Base-by-base conservation (phyloP, 257 asterid species). In the Solanum pimpinellifolium region DNA sequence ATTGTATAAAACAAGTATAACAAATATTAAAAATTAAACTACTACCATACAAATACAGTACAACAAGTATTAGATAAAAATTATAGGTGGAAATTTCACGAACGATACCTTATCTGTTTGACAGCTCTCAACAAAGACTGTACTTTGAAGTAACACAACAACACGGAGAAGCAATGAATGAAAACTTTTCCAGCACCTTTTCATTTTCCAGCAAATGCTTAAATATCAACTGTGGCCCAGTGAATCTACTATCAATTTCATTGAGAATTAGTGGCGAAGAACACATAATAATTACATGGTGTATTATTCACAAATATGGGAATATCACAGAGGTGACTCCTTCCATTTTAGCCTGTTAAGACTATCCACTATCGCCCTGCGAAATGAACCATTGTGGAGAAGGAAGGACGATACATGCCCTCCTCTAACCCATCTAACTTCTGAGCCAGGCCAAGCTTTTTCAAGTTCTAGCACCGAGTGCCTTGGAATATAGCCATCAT, bases 391-490 rank as follows among this genome's bases (percentile, higher is more conserved):
- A 7, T 90, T 93, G 87, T 97, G 99, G 85, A 97, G 94, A 84
- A 97, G 93, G 89, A 94, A 95, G 35, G 99, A 97, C 9, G 98
- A 95, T 1, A 97, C 98, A 25, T 97, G 99, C 33, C 99, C 99
- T 2, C 98, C 98, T 2, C 90, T 92, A 85, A 97, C 98, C 99
- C 98, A 97, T 89, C 98, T 93, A 88, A 97, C 98, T 91, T 97
- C 99, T 11, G 99, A 95, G 72, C 98, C 98, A 9, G 99, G 98
- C 99, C 98, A 97, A 10, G 99, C 99, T 69, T 94, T 94, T 85
- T 92, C 98, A 86, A 97, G 98, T 93, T 95, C 96, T 91, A 94
- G 86, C 65, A 95, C 96, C 0, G 99, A 97, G 91, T 94, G 97
- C 87, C 92, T 94, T 16, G 98, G 99, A 41, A 97, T 95, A 75